phyloP scores from a whole-genome alignment of 2,329 filamentous ascomycete genomes.

The Colletotrichum eremochloae region DNA sequence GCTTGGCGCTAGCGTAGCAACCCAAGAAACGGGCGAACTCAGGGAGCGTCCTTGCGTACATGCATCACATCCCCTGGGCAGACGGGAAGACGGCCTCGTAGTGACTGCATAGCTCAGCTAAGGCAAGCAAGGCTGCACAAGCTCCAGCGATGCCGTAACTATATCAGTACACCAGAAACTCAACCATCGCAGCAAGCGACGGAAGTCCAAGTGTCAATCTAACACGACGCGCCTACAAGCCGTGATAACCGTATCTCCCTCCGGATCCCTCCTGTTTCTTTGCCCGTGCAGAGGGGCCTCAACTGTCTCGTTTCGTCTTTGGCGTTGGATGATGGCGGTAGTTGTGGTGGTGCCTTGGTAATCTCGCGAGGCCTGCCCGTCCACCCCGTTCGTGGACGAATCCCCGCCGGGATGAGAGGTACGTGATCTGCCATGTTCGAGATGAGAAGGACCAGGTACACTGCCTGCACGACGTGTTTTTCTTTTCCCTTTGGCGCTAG shows the following conservation, averaged over 20 bases:
- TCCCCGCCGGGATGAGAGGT: not conserved
- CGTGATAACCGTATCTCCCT: not conserved
- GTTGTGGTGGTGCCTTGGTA: conserved; percentile 30
- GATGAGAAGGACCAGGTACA: not conserved
- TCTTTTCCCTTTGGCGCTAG: conserved; percentile 12
- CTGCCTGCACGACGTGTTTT: not conserved
- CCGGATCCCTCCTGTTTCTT: not conserved
- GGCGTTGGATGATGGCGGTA: not conserved
- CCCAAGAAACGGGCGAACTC: conserved; percentile 24
- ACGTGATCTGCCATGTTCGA: not conserved
- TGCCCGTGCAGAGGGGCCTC: not conserved
- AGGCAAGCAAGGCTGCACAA: not conserved
- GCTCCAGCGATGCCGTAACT: not conserved
- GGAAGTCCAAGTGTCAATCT: not conserved
- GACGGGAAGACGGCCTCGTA: conserved; percentile 4
- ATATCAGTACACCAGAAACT: not conserved
- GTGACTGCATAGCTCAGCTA: conserved; percentile 27
- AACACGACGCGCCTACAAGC: not conserved
- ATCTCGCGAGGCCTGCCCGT: conserved; percentile 31
- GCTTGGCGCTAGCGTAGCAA: conserved; percentile 37
- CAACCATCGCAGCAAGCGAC: not conserved
- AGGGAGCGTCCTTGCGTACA: conserved; percentile 22
- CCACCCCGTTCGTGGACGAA: conserved; percentile 22
- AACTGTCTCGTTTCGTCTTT: conserved; percentile 10
- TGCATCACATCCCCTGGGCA: conserved; percentile 11